A percentile compares a stretch with the other conserved stretches of the same genome.
Evolutionary conservation across 139 green algal genomes (phyloP).

Genomic region (Coccomyxa sp.): DNA sequence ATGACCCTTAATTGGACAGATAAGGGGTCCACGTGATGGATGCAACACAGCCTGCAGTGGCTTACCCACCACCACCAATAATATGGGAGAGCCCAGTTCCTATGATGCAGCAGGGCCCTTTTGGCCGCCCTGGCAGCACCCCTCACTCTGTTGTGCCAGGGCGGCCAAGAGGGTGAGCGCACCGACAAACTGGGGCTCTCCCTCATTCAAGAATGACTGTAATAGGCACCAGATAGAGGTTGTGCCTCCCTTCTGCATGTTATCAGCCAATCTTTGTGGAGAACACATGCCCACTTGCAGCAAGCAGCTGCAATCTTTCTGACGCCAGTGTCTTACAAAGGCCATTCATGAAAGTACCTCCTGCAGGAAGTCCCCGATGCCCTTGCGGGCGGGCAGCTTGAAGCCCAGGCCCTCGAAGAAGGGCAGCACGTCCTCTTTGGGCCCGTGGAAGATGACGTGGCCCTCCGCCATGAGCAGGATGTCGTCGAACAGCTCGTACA

Average conservation of each 20-base stretch:
- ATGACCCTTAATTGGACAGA: too few relatives aligned
- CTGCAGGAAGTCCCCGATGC: slow-evolving; percentile 75
- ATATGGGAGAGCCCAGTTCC: too few relatives aligned
- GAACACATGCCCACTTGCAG: slow-evolving; percentile 26
- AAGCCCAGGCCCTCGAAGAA: slow-evolving; percentile 69
- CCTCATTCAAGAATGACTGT: neutral
- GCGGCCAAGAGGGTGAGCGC: too few relatives aligned
- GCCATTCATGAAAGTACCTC: slow-evolving; percentile 45
- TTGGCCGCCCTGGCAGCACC: too few relatives aligned
- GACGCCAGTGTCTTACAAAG: too few relatives aligned
- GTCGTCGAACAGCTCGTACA: slow-evolving; percentile 63
- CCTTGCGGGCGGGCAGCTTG: slow-evolving; percentile 42
- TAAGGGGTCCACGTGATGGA: too few relatives aligned
- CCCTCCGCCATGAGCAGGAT: slow-evolving; percentile 54
- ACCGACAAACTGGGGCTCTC: too few relatives aligned
- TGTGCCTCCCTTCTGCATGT: neutral
- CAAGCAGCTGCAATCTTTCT: too few relatives aligned
- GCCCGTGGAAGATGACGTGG: slow-evolving; percentile 47
- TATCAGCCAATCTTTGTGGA: slow-evolving; percentile 23
- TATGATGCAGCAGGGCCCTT: too few relatives aligned
- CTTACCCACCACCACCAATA: too few relatives aligned
- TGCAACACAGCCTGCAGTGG: too few relatives aligned
- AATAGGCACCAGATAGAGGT: neutral
- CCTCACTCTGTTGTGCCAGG: too few relatives aligned
- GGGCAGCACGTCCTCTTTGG: slow-evolving; percentile 35